Percentiles rank a stretch among this genome's conserved stretches.
Evolutionary conservation across 169 alveolate genomes (phyloP).

Genomic region (Pseudocohnilembus persalinus): DNA sequence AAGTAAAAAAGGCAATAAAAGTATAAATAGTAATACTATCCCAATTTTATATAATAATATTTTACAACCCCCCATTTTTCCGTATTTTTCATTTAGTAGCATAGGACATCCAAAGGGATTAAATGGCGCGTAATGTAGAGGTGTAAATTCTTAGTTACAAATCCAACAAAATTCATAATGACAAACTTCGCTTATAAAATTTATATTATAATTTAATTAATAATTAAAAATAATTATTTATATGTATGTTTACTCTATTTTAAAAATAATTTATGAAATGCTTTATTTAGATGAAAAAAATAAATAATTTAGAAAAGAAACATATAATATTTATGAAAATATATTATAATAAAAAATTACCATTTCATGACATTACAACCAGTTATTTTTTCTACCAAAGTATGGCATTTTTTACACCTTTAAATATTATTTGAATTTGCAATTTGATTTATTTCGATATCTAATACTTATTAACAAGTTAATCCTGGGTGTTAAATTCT

Average conservation of each 20-base stretch:
- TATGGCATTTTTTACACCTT: constrained; percentile 16
- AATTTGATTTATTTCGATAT: constrained; percentile 2
- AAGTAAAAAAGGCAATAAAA: not conserved
- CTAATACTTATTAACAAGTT: constrained; percentile 6
- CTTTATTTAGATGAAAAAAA: too few species aligned
- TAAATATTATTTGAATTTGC: constrained; percentile 4
- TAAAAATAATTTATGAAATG: too few species aligned
- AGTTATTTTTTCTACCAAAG: constrained; percentile 18
- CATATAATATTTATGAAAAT: too few species aligned
- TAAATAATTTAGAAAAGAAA: too few species aligned
- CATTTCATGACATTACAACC: constrained; percentile 35
- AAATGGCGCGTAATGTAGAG: constrained; percentile 27
- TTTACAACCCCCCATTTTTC: not conserved
- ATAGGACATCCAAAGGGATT: constrained; percentile 41
- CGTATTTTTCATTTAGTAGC: not conserved
- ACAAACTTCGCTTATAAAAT: not conserved
- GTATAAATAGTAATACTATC: too few species aligned
- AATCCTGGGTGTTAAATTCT: constrained; percentile 3
- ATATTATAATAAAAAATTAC: constrained; percentile 2
- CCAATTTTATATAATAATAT: too few species aligned
- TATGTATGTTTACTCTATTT: too few species aligned
- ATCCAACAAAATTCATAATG: constrained; percentile 20
- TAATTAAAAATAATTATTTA: too few species aligned
- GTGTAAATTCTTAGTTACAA: constrained; percentile 15
- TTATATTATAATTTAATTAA: too few species aligned